Evolutionary conservation across 306 rosid genomes (phyloP).

Genomic region (Pyrus betulifolia): DNA sequence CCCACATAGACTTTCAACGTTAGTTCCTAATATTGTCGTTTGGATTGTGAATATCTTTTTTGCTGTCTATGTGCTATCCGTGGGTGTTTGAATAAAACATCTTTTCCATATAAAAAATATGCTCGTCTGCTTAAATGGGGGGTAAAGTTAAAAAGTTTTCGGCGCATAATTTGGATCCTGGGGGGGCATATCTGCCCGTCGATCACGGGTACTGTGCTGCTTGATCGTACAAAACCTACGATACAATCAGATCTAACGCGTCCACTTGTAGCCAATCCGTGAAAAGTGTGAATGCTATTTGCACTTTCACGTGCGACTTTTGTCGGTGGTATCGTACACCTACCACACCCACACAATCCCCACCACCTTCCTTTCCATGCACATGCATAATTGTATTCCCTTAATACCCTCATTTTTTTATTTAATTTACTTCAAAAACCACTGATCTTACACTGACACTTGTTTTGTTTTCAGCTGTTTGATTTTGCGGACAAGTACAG

Average conservation of each 20-base stretch:
- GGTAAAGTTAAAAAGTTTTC: not conserved
- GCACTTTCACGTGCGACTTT: slow-evolving; percentile 34
- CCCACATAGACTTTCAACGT: no score
- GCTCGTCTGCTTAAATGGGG: not conserved
- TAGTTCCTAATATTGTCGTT: no score
- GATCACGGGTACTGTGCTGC: slow-evolving; percentile 3
- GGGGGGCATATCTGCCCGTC: slow-evolving; percentile 11
- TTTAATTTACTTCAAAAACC: not conserved
- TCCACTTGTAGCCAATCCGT: slow-evolving; percentile 22
- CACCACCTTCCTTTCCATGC: not conserved
- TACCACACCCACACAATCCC: not conserved
- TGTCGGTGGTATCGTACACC: slow-evolving; percentile 43
- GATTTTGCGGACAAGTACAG: slow-evolving; percentile 90
- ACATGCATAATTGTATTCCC: not conserved
- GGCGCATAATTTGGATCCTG: slow-evolving; percentile 27
- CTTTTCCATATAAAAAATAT: no score
- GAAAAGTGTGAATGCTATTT: slow-evolving; percentile 5
- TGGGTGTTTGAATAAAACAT: no score
- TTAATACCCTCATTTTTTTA: not conserved
- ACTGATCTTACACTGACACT: not conserved
- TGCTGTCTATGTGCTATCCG: no score
- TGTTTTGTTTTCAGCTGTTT: slow-evolving; percentile 49
- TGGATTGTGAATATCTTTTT: no score
- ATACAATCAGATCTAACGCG: slow-evolving; percentile 23
- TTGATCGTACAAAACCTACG: slow-evolving; percentile 19